Percentiles rank a stretch among this genome's conserved stretches.
Conservation (phyloP, 2,329 filamentous ascomycete genomes). For the Chaetomiaceae sp. region DNA sequence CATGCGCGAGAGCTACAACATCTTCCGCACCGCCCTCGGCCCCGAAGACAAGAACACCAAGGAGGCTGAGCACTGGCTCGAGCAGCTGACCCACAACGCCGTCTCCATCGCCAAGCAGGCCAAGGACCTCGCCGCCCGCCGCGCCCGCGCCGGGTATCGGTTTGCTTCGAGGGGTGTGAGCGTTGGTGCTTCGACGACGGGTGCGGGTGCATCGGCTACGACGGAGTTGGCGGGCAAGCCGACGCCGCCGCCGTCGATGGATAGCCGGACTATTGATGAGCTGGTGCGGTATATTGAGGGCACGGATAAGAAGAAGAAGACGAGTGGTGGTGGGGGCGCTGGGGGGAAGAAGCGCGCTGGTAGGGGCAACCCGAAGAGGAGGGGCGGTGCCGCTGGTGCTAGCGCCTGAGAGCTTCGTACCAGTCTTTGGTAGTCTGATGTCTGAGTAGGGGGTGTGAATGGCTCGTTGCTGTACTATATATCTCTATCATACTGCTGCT, state of each 20-base stretch:
- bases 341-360: constrained; percentile 18
- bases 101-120: constrained; percentile 92
- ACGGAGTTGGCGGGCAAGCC: constrained; percentile 33
- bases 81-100: constrained; percentile 92
- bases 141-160: constrained; percentile 65
- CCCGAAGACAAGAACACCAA: constrained; percentile 95
- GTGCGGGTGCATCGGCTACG: constrained; percentile 21
- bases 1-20: constrained; percentile 96
- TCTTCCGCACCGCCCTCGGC: constrained; percentile 84
- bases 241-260: constrained; percentile 45
- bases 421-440: no score
- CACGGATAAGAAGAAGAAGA: constrained; percentile 41
- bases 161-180: constrained; percentile 62
- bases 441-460: no score
- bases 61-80: constrained; percentile 93
- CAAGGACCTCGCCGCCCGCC: constrained; percentile 75
- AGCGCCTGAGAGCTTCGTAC: constrained; percentile 10
- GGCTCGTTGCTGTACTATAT: no score
- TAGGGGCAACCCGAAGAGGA: constrained; percentile 20
- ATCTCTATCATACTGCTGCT: no score
- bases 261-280: constrained; percentile 86
- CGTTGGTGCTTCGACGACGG: constrained; percentile 44
- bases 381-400: constrained; percentile 14
- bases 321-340: not conserved
- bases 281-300: constrained; percentile 93